These are phyloP conservation scores for Corylus americana DNA, from an alignment of 306 rosid genomes.

Conservation along the genomic window DNA sequence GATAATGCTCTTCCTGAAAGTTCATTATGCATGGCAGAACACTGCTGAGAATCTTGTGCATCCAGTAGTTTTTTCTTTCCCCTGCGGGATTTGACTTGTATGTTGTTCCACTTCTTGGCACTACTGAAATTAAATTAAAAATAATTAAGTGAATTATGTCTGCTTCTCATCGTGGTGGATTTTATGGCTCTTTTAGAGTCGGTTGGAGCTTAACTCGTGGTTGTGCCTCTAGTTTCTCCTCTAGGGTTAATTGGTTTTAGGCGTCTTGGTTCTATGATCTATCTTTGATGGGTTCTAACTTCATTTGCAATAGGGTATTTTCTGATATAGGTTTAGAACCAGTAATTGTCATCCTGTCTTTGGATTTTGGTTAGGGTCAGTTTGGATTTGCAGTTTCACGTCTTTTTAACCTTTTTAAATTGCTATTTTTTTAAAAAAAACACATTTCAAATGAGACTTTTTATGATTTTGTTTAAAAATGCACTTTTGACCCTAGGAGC, in stretches of 20 bases:
- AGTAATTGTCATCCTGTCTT: background rate
- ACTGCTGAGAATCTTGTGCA: constrained; percentile 34
- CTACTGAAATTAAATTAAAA: constrained; percentile 29
- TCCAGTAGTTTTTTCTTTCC: constrained; percentile 19
- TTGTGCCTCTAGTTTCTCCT: background rate
- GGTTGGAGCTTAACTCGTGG: background rate
- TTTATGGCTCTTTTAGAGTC: background rate
- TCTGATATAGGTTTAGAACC: no score
- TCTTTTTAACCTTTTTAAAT: no score
- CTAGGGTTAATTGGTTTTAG: background rate
- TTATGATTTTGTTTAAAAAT: no score
- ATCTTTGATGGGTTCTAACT: no score
- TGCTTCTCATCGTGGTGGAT: background rate
- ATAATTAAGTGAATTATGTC: constrained; percentile 27
- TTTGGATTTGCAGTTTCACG: no score
- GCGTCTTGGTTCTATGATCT: background rate
- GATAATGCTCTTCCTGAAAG: constrained; percentile 25
- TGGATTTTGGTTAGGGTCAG: no score
- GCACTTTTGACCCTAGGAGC: no score
- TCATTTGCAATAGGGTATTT: no score
- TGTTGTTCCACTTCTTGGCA: constrained; percentile 38
- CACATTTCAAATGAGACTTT: no score
- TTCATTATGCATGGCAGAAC: constrained; percentile 29
- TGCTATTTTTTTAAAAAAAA: no score
- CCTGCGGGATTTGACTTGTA: constrained; percentile 35